Conservation (phyloP, 306 rosid genomes). For the Dalbergia cochinchinensis region DNA sequence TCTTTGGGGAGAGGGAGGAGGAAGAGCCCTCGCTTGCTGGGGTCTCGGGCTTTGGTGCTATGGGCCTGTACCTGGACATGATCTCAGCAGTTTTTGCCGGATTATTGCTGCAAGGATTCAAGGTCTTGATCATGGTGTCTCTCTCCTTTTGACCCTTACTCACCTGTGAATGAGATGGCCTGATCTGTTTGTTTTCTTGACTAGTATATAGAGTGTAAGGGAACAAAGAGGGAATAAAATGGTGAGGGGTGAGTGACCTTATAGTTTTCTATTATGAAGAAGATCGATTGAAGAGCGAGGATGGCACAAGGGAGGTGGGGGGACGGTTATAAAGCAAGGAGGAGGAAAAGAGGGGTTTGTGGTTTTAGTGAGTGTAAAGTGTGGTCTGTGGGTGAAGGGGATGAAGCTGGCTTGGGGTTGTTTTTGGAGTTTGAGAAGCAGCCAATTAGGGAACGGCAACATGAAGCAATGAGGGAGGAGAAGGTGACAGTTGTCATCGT, state of each 20-base stretch:
- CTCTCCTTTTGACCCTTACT: no score
- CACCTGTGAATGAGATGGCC: no score
- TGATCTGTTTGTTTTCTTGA: no score
- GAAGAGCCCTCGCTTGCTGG: constrained; percentile 34
- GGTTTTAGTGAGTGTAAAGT: no score
- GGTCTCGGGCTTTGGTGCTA: constrained; percentile 73
- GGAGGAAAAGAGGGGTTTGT: neutral
- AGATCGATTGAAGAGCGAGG: neutral
- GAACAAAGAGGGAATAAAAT: no score
- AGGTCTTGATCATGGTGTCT: constrained; percentile 67
- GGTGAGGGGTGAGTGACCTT: no score
- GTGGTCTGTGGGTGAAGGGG: neutral
- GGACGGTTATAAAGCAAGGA: neutral
- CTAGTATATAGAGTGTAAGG: no score
- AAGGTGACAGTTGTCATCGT: constrained; percentile 57
- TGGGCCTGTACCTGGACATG: constrained; percentile 78
- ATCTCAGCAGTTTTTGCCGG: constrained; percentile 71
- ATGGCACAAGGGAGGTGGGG: neutral
- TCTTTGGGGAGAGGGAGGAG: constrained; percentile 55
- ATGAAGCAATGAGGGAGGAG: constrained; percentile 46
- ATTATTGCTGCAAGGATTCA: constrained; percentile 52
- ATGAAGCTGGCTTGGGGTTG: constrained; percentile 15
- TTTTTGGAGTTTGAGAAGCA: constrained; percentile 11
- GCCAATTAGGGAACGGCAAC: constrained; percentile 60
- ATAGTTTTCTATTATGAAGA: no score